Evolutionary conservation across 495 filamentous ascomycete genomes (phyloP).

Genomic region (Xylaria palmicola): DNA sequence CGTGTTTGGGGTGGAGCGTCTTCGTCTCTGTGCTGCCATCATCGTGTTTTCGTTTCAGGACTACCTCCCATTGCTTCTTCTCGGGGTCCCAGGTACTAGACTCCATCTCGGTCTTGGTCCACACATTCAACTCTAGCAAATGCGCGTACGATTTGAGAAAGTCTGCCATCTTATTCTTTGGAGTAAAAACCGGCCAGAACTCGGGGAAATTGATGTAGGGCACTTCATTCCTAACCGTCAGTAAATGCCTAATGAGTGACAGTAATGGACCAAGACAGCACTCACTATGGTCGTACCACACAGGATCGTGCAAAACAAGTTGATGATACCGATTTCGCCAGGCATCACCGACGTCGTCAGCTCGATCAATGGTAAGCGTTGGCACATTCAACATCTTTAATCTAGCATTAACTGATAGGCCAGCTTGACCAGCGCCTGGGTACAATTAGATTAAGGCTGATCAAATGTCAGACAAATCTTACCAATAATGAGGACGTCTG

Average conservation of each 20-base stretch:
- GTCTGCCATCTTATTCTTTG: constrained; percentile 78
- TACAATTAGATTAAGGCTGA: background rate
- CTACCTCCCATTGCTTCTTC: constrained; percentile 60
- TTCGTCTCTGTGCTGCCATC: constrained; percentile 54
- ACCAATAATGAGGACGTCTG: constrained; percentile 67
- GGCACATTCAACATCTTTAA: constrained; percentile 69
- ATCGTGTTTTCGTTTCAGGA: constrained; percentile 47
- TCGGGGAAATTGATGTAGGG: constrained; percentile 59
- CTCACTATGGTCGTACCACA: constrained; percentile 75
- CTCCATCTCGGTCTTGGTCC: constrained; percentile 57
- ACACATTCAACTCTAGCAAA: constrained; percentile 74
- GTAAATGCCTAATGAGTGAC: background rate
- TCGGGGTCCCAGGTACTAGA: constrained; percentile 53
- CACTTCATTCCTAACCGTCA: background rate
- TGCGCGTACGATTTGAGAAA: constrained; percentile 76
- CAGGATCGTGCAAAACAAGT: constrained; percentile 71
- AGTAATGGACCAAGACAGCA: constrained; percentile 38
- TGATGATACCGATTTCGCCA: constrained; percentile 69
- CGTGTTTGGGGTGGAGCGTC: constrained; percentile 62
- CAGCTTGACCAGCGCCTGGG: constrained; percentile 56
- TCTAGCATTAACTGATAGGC: constrained; percentile 64
- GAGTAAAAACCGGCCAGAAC: constrained; percentile 69
- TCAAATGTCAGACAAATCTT: constrained; percentile 23
- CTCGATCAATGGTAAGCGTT: constrained; percentile 64
- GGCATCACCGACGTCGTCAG: constrained; percentile 68